These are phyloP conservation scores for Dactylonectria macrodidyma DNA, from an alignment of 2,329 filamentous ascomycete genomes.

Conservation along the genomic window DNA sequence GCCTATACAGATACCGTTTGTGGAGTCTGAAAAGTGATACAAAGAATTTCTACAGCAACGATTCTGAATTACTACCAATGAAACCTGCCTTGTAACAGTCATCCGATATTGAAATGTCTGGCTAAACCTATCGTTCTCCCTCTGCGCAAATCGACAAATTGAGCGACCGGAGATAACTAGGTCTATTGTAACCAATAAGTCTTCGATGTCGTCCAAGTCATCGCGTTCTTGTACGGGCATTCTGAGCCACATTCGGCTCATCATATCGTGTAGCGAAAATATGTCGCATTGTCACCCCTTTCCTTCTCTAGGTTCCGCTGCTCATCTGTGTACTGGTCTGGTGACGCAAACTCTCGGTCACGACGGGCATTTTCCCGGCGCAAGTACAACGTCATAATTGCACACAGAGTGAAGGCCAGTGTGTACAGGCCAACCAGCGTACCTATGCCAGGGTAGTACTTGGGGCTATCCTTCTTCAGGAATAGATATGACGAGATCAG, in stretches of 20 bases:
- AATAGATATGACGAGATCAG: constrained; percentile 22
- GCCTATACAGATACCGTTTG: too few relatives aligned
- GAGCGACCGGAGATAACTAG: too few relatives aligned
- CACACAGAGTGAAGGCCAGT: constrained; percentile 20
- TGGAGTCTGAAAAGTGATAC: too few relatives aligned
- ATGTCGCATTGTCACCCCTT: constrained; percentile 22
- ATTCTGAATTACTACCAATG: too few relatives aligned
- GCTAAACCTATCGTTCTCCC: too few relatives aligned
- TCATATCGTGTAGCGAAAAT: constrained; percentile 29
- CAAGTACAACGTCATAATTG: constrained; percentile 21
- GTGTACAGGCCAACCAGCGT: constrained; percentile 14
- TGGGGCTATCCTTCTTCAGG: constrained; percentile 18
- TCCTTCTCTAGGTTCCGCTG: constrained; percentile 17
- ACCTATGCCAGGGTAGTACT: constrained; percentile 20
- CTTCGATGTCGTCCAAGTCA: too few relatives aligned
- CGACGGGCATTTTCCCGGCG: constrained; percentile 28
- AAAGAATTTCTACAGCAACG: too few relatives aligned
- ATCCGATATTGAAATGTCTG: too few relatives aligned
- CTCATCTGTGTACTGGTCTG: constrained; percentile 13
- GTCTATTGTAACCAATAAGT: too few relatives aligned
- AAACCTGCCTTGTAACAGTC: too few relatives aligned
- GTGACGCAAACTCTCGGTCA: constrained; percentile 15
- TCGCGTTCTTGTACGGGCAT: neutral
- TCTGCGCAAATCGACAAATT: too few relatives aligned
- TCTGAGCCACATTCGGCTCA: neutral